Evolutionary conservation across 176 grass and related monocot genomes (phyloP), one percentile per base, ranked within the genome.

Genomic region (Rhynchospora tenuis): DNA sequence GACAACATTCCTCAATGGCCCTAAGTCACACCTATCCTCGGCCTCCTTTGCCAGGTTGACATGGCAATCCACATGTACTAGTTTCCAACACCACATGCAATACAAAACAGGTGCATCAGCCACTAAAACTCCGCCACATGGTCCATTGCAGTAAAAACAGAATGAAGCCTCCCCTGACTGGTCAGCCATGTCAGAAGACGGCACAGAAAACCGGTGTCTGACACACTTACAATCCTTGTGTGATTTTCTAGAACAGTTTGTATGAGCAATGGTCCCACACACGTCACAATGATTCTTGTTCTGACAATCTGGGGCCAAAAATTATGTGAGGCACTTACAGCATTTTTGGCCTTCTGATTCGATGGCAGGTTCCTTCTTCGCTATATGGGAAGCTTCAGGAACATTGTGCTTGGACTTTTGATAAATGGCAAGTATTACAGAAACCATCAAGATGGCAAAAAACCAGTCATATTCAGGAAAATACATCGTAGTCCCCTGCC

Each of bases 51-150:
- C 86, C 29, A 97, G 81, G 84, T 73, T 93, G 67, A 44, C 81
- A 83, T 97, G 94, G 74, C 91, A 97, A 94, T 93, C 94, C 73
- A 97, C 91, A 87, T 97, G 94, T 27, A 97, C 89, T n/a, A 90
- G 42, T 28, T 86, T 59, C 60, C 93, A 91, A 75, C 91, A 97
- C 94, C 91, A 97, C 94, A 97, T 94, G 51, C 94, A 97, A 77
- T 89, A 91, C 89, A 89, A 97, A 83, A 91, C 88, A 23, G 94
- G 89, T 48, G 86, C 86, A 20, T 90, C 88, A 0, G 80, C 88
- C 0, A 97, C 91, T 52, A 93, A 85, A 73, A 90, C 86, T 61
- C 91, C 89, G 45, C 81, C 86, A 85, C 91, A 97, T 58, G 94
- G 91, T 24, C 90, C 94, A 27, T 97, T 89, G 55, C 94, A 97